phyloP scores from a whole-genome alignment of 225 moss, liverwort and hornwort species.

The Lunularia cruciata region DNA sequence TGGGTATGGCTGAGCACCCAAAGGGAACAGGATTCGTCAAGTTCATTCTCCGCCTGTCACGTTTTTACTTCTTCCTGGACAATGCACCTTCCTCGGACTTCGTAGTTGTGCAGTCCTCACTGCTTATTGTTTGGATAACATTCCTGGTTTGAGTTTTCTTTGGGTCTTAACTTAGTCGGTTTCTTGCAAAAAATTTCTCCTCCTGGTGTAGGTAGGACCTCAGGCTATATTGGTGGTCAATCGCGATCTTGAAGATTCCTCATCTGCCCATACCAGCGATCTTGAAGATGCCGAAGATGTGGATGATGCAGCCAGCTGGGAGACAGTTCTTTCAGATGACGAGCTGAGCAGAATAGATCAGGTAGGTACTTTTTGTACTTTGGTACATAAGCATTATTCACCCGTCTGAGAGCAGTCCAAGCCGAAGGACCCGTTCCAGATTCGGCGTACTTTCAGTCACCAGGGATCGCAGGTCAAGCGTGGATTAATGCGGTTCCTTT shows the following conservation, averaged over 20 bases:
- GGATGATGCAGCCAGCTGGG: slow-evolving; percentile 91
- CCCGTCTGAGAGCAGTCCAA: too few species aligned
- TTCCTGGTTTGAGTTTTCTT: too few species aligned
- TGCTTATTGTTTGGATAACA: too few species aligned
- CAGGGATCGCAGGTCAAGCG: background rate
- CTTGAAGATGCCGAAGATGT: slow-evolving; percentile 72
- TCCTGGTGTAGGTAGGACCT: slow-evolving; percentile 70
- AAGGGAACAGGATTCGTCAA: too few species aligned
- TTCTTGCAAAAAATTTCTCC: too few species aligned
- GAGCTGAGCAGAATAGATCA: slow-evolving; percentile 44
- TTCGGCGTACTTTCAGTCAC: background rate
- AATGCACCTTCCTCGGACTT: too few species aligned
- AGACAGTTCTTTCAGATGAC: slow-evolving; percentile 75
- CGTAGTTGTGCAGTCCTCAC: too few species aligned
- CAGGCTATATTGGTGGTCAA: slow-evolving; percentile 81
- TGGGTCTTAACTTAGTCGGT: too few species aligned
- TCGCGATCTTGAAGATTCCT: slow-evolving; percentile 84
- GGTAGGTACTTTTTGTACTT: slow-evolving; percentile 40
- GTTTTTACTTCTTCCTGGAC: too few species aligned
- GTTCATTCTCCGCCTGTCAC: too few species aligned
- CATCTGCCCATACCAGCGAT: slow-evolving; percentile 84
- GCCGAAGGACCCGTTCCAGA: too few species aligned
- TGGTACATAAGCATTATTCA: background rate
- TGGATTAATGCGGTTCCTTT: background rate
- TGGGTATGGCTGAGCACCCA: too few species aligned